Evolutionary conservation across 2,329 filamentous ascomycete genomes (phyloP).

Genomic region (Leptographium lundbergii): DNA sequence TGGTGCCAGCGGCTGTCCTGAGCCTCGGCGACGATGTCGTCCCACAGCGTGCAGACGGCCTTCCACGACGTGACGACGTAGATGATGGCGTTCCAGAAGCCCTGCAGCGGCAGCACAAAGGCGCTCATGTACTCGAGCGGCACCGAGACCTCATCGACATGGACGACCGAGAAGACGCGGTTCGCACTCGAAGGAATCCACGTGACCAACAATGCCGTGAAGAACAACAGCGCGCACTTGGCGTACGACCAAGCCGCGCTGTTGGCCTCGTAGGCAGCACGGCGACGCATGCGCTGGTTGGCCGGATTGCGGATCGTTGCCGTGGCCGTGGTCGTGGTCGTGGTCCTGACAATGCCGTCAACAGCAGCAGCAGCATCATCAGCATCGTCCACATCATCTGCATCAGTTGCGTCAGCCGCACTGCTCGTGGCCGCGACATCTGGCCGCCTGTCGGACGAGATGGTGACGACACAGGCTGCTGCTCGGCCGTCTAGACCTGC

Average conservation of each 20-base stretch:
- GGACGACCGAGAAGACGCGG: slow-evolving; percentile 56
- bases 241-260: slow-evolving; percentile 57
- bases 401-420: too few relatives aligned
- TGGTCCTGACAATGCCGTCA: neutral
- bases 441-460: slow-evolving; percentile 25
- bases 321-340: neutral
- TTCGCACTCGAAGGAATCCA: slow-evolving; percentile 72
- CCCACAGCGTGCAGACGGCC: slow-evolving; percentile 40
- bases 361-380: neutral
- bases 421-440: neutral
- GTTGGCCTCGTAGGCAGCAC: slow-evolving; percentile 37
- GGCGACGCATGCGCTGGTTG: slow-evolving; percentile 18
- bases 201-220: slow-evolving; percentile 56
- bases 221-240: slow-evolving; percentile 59
- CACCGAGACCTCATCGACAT: slow-evolving; percentile 38
- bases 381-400: too few relatives aligned
- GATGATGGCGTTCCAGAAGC: slow-evolving; percentile 74
- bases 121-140: slow-evolving; percentile 57
- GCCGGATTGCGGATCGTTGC: slow-evolving; percentile 10
- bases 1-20: slow-evolving; percentile 6
- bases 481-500: neutral
- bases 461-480: slow-evolving; percentile 35
- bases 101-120: slow-evolving; percentile 67
- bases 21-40: slow-evolving; percentile 18
- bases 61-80: slow-evolving; percentile 59